Evolutionary conservation across 805 yeast genomes (phyloP), one percentile per base, ranked within the genome.

Genomic region (Hermanozyma aechmeae): DNA sequence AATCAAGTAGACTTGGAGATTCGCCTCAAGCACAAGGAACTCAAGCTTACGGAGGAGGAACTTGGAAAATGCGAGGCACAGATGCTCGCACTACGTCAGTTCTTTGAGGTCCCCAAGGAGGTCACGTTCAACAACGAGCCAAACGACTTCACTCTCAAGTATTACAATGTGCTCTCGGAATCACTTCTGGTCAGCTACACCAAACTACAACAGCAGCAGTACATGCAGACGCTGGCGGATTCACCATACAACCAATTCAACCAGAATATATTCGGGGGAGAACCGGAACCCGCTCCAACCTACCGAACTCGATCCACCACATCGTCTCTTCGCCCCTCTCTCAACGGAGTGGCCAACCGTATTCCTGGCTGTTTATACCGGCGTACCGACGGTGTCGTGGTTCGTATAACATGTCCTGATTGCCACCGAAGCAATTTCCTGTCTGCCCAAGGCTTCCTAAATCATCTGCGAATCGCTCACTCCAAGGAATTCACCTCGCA

Each of bases 371-470:
- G 84, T 39, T 64, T 78, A 3, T 78, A 76, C 43, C 61, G 76
- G 37, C 51, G 85, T 35, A 71, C 78, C 4, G 92, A 82, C 48
- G 87, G 87, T 2, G 62, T 78, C 1, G 53, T 79, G 13, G 85
- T 82, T 2, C 63, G 75, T 27, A 61, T 82, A 21, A 74, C 73
- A 6, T 82, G 94, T 48, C 71, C 76, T 2, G 69, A 65, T 28
- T 82, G 94, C 51, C 67, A 61, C 8, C 51, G 87, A 29, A 65
- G 74, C 24, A 81, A 79, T 37, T 82, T 82, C 45, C 76, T 83
- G 6, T 72, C 81, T 10, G 83, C 86, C 0, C 92, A 82, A 46
- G 92, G 92, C 11, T 79, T 82, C 40, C 64, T 80, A 21, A 82
- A 80, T 48, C 93, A 82, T 50, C 71, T 79, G 30, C 61, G 92